Evolutionary conservation across 148 eudicot genomes (phyloP).

Genomic region (Persicaria tinctoria): DNA sequence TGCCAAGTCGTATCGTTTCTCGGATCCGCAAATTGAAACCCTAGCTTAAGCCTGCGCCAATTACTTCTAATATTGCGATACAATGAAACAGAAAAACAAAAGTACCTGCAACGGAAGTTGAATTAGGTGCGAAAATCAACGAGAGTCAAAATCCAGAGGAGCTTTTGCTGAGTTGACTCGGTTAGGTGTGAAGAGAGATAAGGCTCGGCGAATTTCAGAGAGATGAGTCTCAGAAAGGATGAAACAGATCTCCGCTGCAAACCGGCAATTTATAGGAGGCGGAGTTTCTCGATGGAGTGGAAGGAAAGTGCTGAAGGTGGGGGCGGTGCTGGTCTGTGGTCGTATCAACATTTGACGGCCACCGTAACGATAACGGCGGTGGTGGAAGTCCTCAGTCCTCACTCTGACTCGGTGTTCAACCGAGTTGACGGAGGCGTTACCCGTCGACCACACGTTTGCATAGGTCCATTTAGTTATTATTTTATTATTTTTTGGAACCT

Average conservation of each 20-base stretch:
- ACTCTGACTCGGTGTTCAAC: too few species aligned
- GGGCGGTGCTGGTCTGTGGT: too few species aligned
- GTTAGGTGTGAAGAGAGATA: not conserved
- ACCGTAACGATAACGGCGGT: too few species aligned
- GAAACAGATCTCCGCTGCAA: not conserved
- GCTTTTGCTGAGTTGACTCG: not conserved
- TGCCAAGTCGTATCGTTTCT: not conserved
- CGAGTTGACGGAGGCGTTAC: too few species aligned
- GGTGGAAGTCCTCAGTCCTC: too few species aligned
- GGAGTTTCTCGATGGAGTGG: not conserved
- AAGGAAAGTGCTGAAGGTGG: not conserved
- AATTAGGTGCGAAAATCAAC: not conserved
- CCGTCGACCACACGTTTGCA: too few species aligned
- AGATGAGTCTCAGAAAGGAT: not conserved
- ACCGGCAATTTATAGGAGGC: slow-evolving; percentile 1
- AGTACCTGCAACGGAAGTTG: not conserved
- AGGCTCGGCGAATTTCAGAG: not conserved
- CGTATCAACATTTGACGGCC: too few species aligned
- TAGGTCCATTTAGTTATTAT: too few species aligned
- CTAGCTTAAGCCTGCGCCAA: not conserved
- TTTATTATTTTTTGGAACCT: too few species aligned
- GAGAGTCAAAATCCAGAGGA: not conserved
- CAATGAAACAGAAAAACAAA: not conserved
- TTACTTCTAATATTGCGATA: not conserved
- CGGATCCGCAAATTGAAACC: not conserved